Evolutionary conservation across 2,329 filamentous ascomycete genomes (phyloP), one percentile per base, ranked within the genome.

Genomic region (Dryadomyces quercus-mongolicae): DNA sequence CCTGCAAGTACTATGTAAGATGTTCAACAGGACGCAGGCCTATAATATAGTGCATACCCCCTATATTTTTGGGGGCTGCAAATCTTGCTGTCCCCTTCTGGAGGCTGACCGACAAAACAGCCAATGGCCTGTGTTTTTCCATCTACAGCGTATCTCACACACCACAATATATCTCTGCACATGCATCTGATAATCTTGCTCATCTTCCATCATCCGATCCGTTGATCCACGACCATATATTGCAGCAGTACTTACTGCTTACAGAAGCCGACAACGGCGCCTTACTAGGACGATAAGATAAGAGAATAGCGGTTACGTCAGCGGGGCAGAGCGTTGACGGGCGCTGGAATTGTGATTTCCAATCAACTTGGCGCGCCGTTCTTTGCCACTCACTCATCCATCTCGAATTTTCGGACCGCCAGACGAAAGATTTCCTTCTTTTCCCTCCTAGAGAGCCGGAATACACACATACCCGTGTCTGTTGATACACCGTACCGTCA

Each of bases 401-500:
- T 55, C 8, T 31, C 4, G 25, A 8, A 31, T 31, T 31, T 31
- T 31, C 25, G 25, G 25, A 31, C 25, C 25, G 25, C 25, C 25
- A n/a, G n/a, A n/a, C n/a, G n/a, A n/a, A n/a, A n/a, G n/a, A n/a
- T n/a, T n/a, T n/a, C 25, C 25, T 8, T 31, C 25, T 31, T 31
- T 31, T 31, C 25, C n/a, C n/a, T n/a, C n/a, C n/a, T n/a, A n/a
- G n/a, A n/a, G n/a, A n/a, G n/a, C n/a, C n/a, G n/a, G n/a, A n/a
- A n/a, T n/a, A n/a, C n/a, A n/a, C n/a, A n/a, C 25, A 45, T 18
- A 13, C 43, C 5, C 9, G 9, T 18, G 43, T n/a, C 43, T 45
- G 10, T 45, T 13, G 21, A 18, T 15, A 38, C 25, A 38, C 34
- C n/a, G 22, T n/a, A 15, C 15, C 47, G 16, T 13, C 47, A 95